Conservation (phyloP, 73 alveolate species). For the Tetrahymena elliotti region DNA sequence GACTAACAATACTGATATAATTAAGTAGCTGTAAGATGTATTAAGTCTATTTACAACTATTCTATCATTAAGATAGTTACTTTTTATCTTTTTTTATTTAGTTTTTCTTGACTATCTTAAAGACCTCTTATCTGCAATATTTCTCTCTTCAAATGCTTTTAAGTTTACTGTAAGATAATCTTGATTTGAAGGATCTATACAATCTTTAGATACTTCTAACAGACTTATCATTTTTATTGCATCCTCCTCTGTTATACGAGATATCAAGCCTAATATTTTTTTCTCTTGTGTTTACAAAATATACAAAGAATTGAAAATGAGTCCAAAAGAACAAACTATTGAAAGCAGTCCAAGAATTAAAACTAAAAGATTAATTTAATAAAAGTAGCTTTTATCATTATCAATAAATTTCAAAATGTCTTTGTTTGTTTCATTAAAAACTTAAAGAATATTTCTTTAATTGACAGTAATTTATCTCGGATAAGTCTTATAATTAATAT, state of each 20-base stretch:
- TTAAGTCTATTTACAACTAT: neutral
- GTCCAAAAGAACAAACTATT: neutral
- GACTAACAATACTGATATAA: neutral
- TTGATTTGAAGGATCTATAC: neutral
- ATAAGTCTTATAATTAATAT: neutral
- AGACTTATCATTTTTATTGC: neutral
- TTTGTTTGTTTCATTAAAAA: neutral
- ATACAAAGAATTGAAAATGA: neutral
- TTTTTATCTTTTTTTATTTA: neutral
- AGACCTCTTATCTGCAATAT: neutral
- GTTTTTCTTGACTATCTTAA: neutral
- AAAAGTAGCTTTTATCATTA: neutral
- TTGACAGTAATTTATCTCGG: neutral
- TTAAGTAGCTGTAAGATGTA: neutral
- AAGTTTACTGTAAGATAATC: neutral
- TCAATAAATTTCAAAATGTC: neutral
- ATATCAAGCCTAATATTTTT: neutral
- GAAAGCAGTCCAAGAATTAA: neutral
- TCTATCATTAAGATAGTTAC: neutral
- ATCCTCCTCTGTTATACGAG: neutral
- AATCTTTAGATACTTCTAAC: neutral
- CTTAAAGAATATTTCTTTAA: neutral
- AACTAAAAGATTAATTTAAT: neutral
- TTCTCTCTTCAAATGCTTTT: neutral
- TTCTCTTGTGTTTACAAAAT: neutral